phyloP scores from a whole-genome alignment of 2,329 filamentous ascomycete species.

The Colletotrichum sansevieriae region DNA sequence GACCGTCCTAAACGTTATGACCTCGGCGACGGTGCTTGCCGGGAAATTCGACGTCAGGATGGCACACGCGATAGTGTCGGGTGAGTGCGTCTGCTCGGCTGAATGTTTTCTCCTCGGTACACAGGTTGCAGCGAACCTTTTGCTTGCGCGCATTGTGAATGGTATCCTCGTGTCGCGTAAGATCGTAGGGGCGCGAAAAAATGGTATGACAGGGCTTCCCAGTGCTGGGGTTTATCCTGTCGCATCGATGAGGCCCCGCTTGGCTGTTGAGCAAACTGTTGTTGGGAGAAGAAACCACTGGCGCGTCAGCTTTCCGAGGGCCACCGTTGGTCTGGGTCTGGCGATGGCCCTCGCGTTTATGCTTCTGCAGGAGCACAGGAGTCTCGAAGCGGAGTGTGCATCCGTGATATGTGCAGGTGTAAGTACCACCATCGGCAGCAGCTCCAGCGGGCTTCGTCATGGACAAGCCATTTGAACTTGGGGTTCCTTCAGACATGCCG shows the following conservation, averaged over 20 bases:
- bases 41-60: constrained; percentile 88
- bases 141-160: constrained; percentile 96
- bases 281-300: constrained; percentile 61
- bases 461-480: constrained; percentile 50
- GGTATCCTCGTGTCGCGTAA: constrained; percentile 96
- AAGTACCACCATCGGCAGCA: constrained; percentile 85
- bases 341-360: constrained; percentile 94
- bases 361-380: constrained; percentile 87
- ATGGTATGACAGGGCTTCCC: constrained; percentile 94
- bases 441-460: constrained; percentile 69
- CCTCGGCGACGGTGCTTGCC: constrained; percentile 65
- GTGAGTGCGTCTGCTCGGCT: constrained; percentile 95
- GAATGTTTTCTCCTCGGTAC: constrained; percentile 97
- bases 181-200: constrained; percentile 95
- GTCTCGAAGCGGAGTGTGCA: constrained; percentile 91
- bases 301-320: constrained; percentile 47
- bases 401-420: constrained; percentile 95
- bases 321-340: constrained; percentile 71
- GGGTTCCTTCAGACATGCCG: constrained; percentile 34
- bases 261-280: constrained; percentile 80
- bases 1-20: not conserved
- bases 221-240: constrained; percentile 93
- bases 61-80: constrained; percentile 92
- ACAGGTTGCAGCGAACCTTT: constrained; percentile 93
- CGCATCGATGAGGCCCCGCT: constrained; percentile 92